These are phyloP conservation scores for Phaseolus coccineus DNA, from an alignment of 331 rosid genomes.

Conservation along the genomic window DNA sequence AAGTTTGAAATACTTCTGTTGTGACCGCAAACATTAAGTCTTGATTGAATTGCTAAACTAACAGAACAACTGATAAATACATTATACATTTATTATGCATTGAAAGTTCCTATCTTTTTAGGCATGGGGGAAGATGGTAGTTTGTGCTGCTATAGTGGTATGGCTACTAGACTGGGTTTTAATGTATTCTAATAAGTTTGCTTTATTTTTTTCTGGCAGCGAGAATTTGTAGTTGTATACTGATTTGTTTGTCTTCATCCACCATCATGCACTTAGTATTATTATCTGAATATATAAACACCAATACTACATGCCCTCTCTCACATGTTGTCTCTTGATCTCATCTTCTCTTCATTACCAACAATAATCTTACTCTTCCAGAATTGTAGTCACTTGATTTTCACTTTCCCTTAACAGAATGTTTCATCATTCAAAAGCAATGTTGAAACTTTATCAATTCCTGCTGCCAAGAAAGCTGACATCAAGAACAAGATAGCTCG, in stretches of 20 bases:
- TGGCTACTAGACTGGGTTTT: not conserved
- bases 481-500: conserved; percentile 69
- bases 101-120: conserved; percentile 3
- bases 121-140: not conserved
- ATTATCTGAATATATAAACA: conserved; percentile 3
- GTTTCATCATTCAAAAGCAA: conserved; percentile 81
- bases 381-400: conserved; percentile 25
- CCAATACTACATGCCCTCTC: no score
- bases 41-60: conserved; percentile 3
- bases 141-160: not conserved
- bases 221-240: conserved; percentile 10
- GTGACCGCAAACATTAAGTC: not conserved
- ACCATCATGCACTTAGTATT: not conserved
- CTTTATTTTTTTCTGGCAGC: conserved; percentile 14
- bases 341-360: not conserved
- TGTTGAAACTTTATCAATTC: conserved; percentile 79
- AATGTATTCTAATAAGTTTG: not conserved
- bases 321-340: not conserved
- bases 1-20: conserved; percentile 1
- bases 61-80: not conserved
- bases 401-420: conserved; percentile 54
- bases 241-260: not conserved
- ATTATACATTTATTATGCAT: conserved; percentile 14
- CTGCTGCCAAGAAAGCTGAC: conserved; percentile 89
- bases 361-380: conserved; percentile 7